Percentiles rank a stretch among this genome's conserved stretches.
These are phyloP conservation scores for Trypethelium eluteriae DNA, from an alignment of 495 filamentous ascomycete species.

Conservation along the genomic window DNA sequence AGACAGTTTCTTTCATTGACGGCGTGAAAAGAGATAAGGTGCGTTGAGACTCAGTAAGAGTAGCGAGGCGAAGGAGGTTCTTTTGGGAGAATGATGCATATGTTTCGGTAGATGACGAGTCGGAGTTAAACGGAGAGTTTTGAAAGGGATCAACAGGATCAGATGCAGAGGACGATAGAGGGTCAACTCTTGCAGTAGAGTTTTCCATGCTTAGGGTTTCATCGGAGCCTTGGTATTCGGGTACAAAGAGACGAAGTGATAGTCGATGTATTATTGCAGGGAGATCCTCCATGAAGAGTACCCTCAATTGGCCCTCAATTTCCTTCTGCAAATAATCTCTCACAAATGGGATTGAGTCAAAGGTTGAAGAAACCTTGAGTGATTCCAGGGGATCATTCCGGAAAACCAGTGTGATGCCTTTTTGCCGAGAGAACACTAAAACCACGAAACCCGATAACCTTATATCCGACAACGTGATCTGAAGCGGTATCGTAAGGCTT, in stretches of 20 bases:
- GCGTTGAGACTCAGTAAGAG: slow-evolving; percentile 71
- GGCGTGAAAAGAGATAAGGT: slow-evolving; percentile 85
- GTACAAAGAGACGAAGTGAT: slow-evolving; percentile 81
- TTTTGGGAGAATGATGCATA: slow-evolving; percentile 86
- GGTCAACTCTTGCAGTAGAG: slow-evolving; percentile 35
- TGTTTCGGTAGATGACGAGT: slow-evolving; percentile 59
- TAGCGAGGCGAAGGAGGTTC: slow-evolving; percentile 68
- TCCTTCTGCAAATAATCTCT: slow-evolving; percentile 94
- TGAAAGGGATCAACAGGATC: slow-evolving; percentile 65
- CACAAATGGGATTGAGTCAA: slow-evolving; percentile 97
- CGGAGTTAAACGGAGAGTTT: slow-evolving; percentile 65
- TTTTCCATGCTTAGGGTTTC: slow-evolving; percentile 43
- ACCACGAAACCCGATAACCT: slow-evolving; percentile 97
- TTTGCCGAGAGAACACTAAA: slow-evolving; percentile 91
- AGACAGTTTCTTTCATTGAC: slow-evolving; percentile 72
- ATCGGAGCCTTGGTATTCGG: slow-evolving; percentile 66
- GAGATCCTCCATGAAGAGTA: slow-evolving; percentile 93
- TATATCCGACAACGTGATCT: slow-evolving; percentile 94
- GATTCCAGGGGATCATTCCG: slow-evolving; percentile 97
- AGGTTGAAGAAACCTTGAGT: slow-evolving; percentile 95
- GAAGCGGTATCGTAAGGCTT: slow-evolving; percentile 87
- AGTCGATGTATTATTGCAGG: slow-evolving; percentile 92
- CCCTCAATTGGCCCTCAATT: slow-evolving; percentile 87
- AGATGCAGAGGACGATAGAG: background rate
- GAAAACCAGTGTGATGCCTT: slow-evolving; percentile 92